Evolutionary conservation across 2,329 filamentous ascomycete genomes (phyloP).

Genomic region (Trichoderma koningii): DNA sequence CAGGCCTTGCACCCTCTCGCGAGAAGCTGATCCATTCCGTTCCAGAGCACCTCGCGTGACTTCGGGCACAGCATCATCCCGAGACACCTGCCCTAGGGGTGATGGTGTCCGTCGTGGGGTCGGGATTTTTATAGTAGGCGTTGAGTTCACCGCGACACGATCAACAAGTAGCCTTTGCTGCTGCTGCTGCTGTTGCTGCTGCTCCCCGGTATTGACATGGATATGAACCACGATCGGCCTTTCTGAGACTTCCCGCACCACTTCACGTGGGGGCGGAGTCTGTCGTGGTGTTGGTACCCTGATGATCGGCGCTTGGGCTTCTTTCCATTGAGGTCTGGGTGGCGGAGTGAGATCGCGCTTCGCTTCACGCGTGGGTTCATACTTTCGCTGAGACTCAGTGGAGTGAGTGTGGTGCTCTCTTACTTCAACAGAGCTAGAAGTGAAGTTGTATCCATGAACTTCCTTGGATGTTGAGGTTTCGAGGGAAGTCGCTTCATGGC

Average conservation of each 20-base stretch:
- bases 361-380: neutral
- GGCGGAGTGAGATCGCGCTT: constrained; percentile 3
- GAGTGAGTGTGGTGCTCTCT: constrained; percentile 26
- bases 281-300: constrained; percentile 42
- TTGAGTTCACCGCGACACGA: constrained; percentile 13
- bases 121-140: constrained; percentile 22
- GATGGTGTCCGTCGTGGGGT: constrained; percentile 27
- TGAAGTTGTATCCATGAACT: neutral
- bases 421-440: constrained; percentile 1
- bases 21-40: constrained; percentile 25
- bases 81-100: neutral
- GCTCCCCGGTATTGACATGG: constrained; percentile 14
- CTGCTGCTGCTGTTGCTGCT: neutral
- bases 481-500: neutral
- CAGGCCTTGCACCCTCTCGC: constrained; percentile 46
- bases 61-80: neutral
- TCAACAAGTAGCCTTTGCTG: constrained; percentile 19
- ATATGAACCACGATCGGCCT: constrained; percentile 17
- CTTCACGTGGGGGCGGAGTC: constrained; percentile 36
- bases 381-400: constrained; percentile 21
- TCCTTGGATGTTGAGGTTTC: neutral
- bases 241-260: constrained; percentile 5
- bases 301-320: constrained; percentile 41
- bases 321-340: neutral
- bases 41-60: constrained; percentile 3